Percentiles rank a stretch among this genome's conserved stretches.
These are phyloP conservation scores for Hortiboletus flavorubellus DNA, from an alignment of 768 basidiomycete species.

Conservation along the genomic window DNA sequence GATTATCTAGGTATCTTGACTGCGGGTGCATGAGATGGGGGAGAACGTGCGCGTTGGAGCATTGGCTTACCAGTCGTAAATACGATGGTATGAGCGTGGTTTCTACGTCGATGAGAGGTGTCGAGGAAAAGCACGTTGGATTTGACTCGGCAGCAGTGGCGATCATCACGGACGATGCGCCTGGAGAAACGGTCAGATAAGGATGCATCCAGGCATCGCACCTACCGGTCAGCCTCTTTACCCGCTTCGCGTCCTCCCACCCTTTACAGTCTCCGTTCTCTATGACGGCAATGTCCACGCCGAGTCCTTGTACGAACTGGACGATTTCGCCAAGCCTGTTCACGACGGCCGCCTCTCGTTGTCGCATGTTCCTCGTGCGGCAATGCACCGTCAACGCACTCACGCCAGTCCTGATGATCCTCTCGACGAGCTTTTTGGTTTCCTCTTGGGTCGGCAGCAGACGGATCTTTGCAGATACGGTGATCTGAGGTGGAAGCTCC, in stretches of 20 bases:
- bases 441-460: conserved; percentile 83
- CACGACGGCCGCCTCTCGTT: conserved; percentile 72
- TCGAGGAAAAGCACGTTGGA: conserved; percentile 78
- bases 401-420: conserved; percentile 85
- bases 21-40: conserved; percentile 27
- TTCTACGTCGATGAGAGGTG: conserved; percentile 66
- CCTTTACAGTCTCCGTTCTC: conserved; percentile 92
- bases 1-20: conserved; percentile 74
- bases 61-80: conserved; percentile 57
- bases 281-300: conserved; percentile 79
- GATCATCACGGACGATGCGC: conserved; percentile 92
- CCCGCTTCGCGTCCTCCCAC: conserved; percentile 72
- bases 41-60: not conserved
- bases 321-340: conserved; percentile 82
- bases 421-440: conserved; percentile 84
- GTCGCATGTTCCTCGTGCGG: conserved; percentile 88
- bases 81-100: conserved; percentile 67
- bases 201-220: not conserved
- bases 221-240: conserved; percentile 73
- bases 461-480: conserved; percentile 93
- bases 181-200: conserved; percentile 31
- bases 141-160: conserved; percentile 94
- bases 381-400: conserved; percentile 93
- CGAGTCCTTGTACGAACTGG: conserved; percentile 71
- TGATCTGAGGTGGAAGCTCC: conserved; percentile 71